phyloP scores from a whole-genome alignment of 2,329 filamentous ascomycete genomes.

The Hansfordia pulvinata region DNA sequence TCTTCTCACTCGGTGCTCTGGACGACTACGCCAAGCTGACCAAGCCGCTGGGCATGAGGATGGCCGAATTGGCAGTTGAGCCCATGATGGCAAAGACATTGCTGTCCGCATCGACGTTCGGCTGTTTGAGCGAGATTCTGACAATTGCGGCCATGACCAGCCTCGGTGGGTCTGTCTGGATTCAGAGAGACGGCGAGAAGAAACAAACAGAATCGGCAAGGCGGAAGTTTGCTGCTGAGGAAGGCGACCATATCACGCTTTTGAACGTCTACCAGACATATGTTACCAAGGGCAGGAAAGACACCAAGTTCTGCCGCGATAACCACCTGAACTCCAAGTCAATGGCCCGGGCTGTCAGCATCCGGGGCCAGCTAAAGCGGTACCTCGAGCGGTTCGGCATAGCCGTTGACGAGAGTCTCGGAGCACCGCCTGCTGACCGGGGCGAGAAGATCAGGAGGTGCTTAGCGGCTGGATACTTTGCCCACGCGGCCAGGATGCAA shows the following conservation, averaged over 20 bases:
- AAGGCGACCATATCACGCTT: conserved; percentile 87
- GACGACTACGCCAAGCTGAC: conserved; percentile 88
- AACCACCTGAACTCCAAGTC: conserved; percentile 80
- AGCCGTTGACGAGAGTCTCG: conserved; percentile 48
- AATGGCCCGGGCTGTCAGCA: conserved; percentile 69
- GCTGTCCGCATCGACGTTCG: conserved; percentile 60
- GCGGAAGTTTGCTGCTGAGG: conserved; percentile 76
- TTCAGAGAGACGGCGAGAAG: conserved; percentile 65
- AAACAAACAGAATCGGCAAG: conserved; percentile 61
- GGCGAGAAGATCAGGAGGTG: conserved; percentile 71
- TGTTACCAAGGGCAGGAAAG: conserved; percentile 68
- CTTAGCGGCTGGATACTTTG: conserved; percentile 81
- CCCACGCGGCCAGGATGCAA: conserved; percentile 88
- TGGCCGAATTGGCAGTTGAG: conserved; percentile 87
- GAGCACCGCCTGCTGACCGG: conserved; percentile 23
- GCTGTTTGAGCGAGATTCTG: conserved; percentile 73
- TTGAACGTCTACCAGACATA: conserved; percentile 92
- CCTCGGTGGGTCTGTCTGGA: conserved; percentile 70
- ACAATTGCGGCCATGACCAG: conserved; percentile 92
- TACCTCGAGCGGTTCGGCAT: conserved; percentile 81
- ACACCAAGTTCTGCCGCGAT: conserved; percentile 74
- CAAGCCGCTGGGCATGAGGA: conserved; percentile 70
- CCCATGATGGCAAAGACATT: conserved; percentile 93
- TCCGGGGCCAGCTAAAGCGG: conserved; percentile 72
- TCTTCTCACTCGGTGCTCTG: conserved; percentile 75